Evolutionary conservation across 2,329 filamentous ascomycete genomes (phyloP).

Genomic region (Scolecobasidium constrictum): DNA sequence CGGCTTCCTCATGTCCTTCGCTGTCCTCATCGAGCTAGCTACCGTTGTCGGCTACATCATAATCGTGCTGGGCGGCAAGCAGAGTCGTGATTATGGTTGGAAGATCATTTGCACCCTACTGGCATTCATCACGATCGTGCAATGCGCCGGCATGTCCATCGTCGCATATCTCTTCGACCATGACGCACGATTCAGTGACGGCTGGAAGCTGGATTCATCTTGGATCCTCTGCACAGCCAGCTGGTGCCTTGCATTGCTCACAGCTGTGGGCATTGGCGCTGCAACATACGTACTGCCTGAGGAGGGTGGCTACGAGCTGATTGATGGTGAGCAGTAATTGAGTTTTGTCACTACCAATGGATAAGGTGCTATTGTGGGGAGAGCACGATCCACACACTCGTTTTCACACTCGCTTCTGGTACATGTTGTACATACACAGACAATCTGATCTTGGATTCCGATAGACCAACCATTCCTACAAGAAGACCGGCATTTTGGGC

Average conservation of each 20-base stretch:
- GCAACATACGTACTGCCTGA: conserved; percentile 62
- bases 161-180: conserved; percentile 79
- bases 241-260: conserved; percentile 44
- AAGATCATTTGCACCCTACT: conserved; percentile 60
- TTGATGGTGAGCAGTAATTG: conserved; percentile 28
- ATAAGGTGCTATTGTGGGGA: no score
- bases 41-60: conserved; percentile 70
- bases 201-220: conserved; percentile 70
- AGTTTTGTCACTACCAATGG: no score
- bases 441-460: no score
- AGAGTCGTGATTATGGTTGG: conserved; percentile 75
- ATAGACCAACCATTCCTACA: not conserved
- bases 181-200: conserved; percentile 71
- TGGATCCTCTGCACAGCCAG: conserved; percentile 60
- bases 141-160: conserved; percentile 68
- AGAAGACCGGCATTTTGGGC: conserved; percentile 9
- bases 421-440: not conserved
- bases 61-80: conserved; percentile 67
- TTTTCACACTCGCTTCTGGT: conserved; percentile 1
- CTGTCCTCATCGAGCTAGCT: conserved; percentile 70
- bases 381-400: no score
- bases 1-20: conserved; percentile 78
- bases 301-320: conserved; percentile 81
- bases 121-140: conserved; percentile 51
- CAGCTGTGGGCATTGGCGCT: conserved; percentile 47